Conservation (phyloP, 2,329 filamentous ascomycete genomes). For the Talaromyces sp. region DNA sequence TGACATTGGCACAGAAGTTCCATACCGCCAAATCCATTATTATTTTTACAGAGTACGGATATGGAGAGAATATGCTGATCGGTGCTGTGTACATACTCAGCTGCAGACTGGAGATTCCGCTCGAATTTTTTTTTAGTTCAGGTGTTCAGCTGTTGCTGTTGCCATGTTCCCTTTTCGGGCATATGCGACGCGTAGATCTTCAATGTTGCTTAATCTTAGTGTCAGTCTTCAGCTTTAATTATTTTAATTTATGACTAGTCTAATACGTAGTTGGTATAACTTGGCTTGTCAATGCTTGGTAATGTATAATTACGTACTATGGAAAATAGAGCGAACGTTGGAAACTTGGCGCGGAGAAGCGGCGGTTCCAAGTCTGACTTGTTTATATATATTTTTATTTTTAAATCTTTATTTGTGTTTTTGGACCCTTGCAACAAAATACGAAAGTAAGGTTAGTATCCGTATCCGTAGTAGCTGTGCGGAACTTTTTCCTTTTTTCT, state of each 20-base stretch:
- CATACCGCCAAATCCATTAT: not conserved
- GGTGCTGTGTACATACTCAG: not conserved
- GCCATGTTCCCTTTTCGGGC: not conserved
- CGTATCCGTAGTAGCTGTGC: too few species aligned
- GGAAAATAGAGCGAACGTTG: too few species aligned
- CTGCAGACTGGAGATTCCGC: too few species aligned
- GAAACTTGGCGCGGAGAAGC: too few species aligned
- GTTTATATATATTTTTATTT: too few species aligned
- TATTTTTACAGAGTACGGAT: too few species aligned
- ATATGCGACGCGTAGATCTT: not conserved
- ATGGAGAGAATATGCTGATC: too few species aligned
- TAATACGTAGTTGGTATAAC: too few species aligned
- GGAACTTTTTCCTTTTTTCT: not conserved
- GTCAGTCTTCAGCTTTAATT: not conserved
- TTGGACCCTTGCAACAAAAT: not conserved
- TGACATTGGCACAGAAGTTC: not conserved
- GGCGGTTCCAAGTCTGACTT: too few species aligned
- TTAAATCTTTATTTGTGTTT: too few species aligned
- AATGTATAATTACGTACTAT: too few species aligned
- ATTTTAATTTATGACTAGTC: not conserved
- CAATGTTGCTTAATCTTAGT: not conserved
- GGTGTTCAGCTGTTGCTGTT: not conserved
- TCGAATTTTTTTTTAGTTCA: not conserved
- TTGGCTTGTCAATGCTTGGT: too few species aligned
- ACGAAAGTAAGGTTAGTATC: not conserved